phyloP scores from a whole-genome alignment of 192 early-diverging fungal genomes.

The Backusella mclennaniae region DNA sequence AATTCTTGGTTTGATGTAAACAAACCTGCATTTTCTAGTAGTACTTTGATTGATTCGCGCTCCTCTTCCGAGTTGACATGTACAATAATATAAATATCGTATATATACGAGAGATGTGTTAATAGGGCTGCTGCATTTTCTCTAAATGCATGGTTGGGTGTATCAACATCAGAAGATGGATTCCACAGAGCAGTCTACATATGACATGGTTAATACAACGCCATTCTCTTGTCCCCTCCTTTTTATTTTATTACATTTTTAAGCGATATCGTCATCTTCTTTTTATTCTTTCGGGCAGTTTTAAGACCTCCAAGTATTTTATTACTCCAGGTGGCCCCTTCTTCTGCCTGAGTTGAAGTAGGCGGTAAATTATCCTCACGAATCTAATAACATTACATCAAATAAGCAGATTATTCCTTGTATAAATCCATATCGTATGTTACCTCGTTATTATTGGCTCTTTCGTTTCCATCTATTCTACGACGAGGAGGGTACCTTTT shows the following conservation, averaged over 20 bases:
- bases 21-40: slow-evolving; percentile 39
- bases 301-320: slow-evolving; percentile 23
- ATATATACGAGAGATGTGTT: slow-evolving; percentile 43
- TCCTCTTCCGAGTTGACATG: slow-evolving; percentile 55
- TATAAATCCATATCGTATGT: neutral
- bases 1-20: slow-evolving; percentile 30
- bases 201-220: neutral
- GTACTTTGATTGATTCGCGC: slow-evolving; percentile 48
- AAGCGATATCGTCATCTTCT: slow-evolving; percentile 58
- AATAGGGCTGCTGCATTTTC: slow-evolving; percentile 57
- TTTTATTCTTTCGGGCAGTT: slow-evolving; percentile 34
- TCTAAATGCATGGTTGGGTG: slow-evolving; percentile 71
- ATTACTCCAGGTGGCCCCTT: slow-evolving; percentile 35
- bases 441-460: neutral
- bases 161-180: slow-evolving; percentile 64
- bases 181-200: slow-evolving; percentile 75
- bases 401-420: neutral
- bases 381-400: neutral
- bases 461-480: neutral
- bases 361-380: neutral
- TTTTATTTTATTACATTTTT: slow-evolving; percentile 47
- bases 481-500: slow-evolving; percentile 7
- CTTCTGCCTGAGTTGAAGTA: slow-evolving; percentile 23
- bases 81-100: slow-evolving; percentile 57
- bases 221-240: neutral